phyloP scores from a whole-genome alignment of 768 basidiomycete species.

The Pleurotus djamor region DNA sequence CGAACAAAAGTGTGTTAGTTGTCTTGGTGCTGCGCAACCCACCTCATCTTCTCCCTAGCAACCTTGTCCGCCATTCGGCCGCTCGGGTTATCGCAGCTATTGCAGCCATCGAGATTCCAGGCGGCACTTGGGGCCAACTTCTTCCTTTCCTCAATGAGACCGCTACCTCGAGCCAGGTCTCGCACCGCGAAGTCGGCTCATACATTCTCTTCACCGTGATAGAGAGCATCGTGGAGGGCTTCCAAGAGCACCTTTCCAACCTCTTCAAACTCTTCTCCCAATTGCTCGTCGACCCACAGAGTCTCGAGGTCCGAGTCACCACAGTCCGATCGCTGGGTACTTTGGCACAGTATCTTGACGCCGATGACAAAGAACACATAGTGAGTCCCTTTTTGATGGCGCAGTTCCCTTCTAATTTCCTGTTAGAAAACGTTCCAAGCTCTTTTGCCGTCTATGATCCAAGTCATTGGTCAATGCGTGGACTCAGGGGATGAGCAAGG shows the following conservation, averaged over 20 bases:
- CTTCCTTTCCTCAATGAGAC: slow-evolving; percentile 85
- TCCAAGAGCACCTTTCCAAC: slow-evolving; percentile 69
- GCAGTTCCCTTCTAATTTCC: slow-evolving; percentile 2
- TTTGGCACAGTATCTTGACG: slow-evolving; percentile 89
- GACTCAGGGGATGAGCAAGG: slow-evolving; percentile 76
- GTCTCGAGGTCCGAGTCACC: slow-evolving; percentile 86
- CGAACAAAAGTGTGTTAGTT: slow-evolving; percentile 66
- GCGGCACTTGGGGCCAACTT: slow-evolving; percentile 81
- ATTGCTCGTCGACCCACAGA: slow-evolving; percentile 80
- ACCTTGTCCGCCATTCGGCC: slow-evolving; percentile 88
- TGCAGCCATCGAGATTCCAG: slow-evolving; percentile 82
- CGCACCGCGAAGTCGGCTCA: slow-evolving; percentile 89
- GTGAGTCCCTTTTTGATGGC: slow-evolving; percentile 39
- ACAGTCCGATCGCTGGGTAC: slow-evolving; percentile 89
- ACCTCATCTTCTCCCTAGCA: slow-evolving; percentile 39
- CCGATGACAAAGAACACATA: slow-evolving; percentile 84
- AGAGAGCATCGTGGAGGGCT: slow-evolving; percentile 89
- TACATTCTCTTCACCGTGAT: slow-evolving; percentile 90
- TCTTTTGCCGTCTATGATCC: slow-evolving; percentile 85
- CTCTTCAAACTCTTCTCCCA: slow-evolving; percentile 80
- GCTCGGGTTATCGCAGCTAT: slow-evolving; percentile 93
- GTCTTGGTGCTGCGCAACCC: neutral
- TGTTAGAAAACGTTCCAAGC: slow-evolving; percentile 81
- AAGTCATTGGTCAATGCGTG: slow-evolving; percentile 83
- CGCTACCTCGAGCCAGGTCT: slow-evolving; percentile 60